These are phyloP conservation scores for Erodium texanum DNA, from an alignment of 441 rosid species.

Conservation along the genomic window DNA sequence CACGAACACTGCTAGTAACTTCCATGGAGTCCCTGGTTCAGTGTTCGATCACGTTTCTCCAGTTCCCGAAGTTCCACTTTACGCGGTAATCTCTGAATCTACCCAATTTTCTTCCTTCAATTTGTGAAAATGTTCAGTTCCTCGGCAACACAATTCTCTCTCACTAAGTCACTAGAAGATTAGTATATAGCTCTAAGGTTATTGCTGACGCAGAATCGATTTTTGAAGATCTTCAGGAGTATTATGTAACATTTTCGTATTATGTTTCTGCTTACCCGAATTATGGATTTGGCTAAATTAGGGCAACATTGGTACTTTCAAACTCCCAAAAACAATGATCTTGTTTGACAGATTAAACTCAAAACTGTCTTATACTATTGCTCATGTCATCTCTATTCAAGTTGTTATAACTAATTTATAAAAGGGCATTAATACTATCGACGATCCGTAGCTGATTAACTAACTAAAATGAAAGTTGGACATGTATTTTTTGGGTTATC, in stretches of 20 bases:
- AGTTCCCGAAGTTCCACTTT: constrained; percentile 39
- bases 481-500: no score
- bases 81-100: constrained; percentile 22
- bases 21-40: constrained; percentile 21
- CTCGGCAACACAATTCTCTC: not conserved
- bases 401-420: not conserved
- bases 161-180: not conserved
- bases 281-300: not conserved
- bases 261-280: not conserved
- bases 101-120: not conserved
- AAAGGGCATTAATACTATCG: not conserved
- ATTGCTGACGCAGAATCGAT: not conserved
- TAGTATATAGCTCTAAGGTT: not conserved
- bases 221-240: not conserved
- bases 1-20: not conserved
- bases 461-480: not conserved
- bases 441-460: not conserved
- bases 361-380: not conserved
- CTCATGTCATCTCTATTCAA: not conserved
- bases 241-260: no score
- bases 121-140: not conserved
- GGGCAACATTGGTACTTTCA: not conserved
- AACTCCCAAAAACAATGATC: not conserved
- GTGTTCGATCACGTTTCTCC: constrained; percentile 25
- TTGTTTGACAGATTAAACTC: not conserved